phyloP scores from a whole-genome alignment of 345 rosid genomes.

The Sapria himalayana region DNA sequence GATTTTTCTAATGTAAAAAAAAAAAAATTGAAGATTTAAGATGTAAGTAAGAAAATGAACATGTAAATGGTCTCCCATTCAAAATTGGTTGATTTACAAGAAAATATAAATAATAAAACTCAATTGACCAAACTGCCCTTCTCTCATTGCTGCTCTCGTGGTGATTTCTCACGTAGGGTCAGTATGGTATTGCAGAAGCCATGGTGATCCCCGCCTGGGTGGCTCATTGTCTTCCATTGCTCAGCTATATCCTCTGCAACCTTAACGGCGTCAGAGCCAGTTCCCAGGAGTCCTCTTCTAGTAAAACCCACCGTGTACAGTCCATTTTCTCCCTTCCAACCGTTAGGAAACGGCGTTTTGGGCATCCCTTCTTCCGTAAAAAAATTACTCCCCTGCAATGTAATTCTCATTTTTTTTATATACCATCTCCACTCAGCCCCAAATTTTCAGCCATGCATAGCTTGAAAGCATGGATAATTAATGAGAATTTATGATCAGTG shows the following conservation, averaged over 20 bases:
- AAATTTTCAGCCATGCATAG: too few species aligned
- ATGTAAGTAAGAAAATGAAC: not conserved
- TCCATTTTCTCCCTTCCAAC: slow-evolving; percentile 69
- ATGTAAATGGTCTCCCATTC: not conserved
- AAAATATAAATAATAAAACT: not conserved
- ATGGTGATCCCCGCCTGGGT: slow-evolving; percentile 10
- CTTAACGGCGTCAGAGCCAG: slow-evolving; percentile 47
- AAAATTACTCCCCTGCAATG: slow-evolving; percentile 36
- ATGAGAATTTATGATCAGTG: too few species aligned
- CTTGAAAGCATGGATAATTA: too few species aligned
- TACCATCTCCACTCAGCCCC: too few species aligned
- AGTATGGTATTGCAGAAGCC: slow-evolving; percentile 20
- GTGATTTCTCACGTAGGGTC: slow-evolving; percentile 13
- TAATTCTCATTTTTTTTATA: too few species aligned
- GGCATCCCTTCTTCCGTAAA: slow-evolving; percentile 82
- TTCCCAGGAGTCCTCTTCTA: slow-evolving; percentile 60
- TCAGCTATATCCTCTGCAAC: slow-evolving; percentile 41
- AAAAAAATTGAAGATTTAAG: too few species aligned
- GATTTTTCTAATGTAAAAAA: too few species aligned
- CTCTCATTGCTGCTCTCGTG: not conserved
- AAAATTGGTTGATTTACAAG: slow-evolving; percentile 39
- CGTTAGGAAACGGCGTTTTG: slow-evolving; percentile 45
- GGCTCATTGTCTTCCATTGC: slow-evolving; percentile 30
- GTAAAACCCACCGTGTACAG: slow-evolving; percentile 79
- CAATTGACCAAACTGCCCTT: not conserved